Evolutionary conservation across 805 yeast species (phyloP).

Genomic region (Yamadazyma paraphyllophila): DNA sequence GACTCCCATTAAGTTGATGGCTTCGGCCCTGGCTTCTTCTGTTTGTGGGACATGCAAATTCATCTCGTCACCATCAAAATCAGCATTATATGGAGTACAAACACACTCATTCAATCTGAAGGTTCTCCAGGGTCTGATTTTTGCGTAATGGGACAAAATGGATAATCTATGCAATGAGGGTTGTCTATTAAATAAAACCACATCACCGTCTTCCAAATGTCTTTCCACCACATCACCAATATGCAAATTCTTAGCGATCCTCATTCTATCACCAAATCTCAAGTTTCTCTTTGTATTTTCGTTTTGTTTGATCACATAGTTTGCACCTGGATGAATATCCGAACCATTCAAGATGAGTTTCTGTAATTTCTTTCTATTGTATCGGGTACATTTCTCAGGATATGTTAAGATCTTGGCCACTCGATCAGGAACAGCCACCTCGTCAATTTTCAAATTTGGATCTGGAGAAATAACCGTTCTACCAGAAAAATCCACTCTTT

Average conservation of each 20-base stretch:
- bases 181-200: slow-evolving; percentile 94
- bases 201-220: slow-evolving; percentile 95
- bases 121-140: slow-evolving; percentile 97
- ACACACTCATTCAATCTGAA: slow-evolving; percentile 97
- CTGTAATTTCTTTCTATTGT: slow-evolving; percentile 78
- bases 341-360: slow-evolving; percentile 81
- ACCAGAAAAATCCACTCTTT: slow-evolving; percentile 97
- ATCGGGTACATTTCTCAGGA: slow-evolving; percentile 91
- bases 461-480: slow-evolving; percentile 99
- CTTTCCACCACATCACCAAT: slow-evolving; percentile 95
- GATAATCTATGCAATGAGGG: slow-evolving; percentile 96
- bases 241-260: slow-evolving; percentile 70
- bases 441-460: slow-evolving; percentile 91
- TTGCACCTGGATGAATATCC: slow-evolving; percentile 91
- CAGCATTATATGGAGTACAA: slow-evolving; percentile 98
- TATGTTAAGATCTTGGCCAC: slow-evolving; percentile 94
- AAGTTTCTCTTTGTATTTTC: slow-evolving; percentile 86
- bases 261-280: slow-evolving; percentile 80
- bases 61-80: slow-evolving; percentile 99
- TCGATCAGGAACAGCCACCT: slow-evolving; percentile 97
- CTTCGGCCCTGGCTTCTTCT: slow-evolving; percentile 98
- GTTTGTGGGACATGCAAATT: slow-evolving; percentile 98
- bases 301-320: slow-evolving; percentile 77
- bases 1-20: slow-evolving; percentile 98
- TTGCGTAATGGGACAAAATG: slow-evolving; percentile 92